A percentile compares a stretch with the other conserved stretches of the same genome.
Conservation (phyloP, 2,329 filamentous ascomycete genomes). For the Teratosphaeria destructans region DNA sequence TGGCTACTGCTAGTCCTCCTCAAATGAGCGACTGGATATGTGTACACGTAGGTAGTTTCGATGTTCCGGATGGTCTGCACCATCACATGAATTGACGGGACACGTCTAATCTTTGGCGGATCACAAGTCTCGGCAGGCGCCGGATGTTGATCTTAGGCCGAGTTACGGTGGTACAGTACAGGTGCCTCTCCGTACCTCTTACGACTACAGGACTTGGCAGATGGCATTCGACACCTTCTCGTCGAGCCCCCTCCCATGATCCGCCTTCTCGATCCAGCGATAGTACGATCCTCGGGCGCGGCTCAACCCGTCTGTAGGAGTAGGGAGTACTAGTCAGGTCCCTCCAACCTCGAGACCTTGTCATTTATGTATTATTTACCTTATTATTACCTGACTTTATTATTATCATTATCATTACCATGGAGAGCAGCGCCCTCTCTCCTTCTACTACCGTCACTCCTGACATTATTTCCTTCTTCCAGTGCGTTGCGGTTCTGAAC, state of each 20-base stretch:
- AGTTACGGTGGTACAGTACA: neutral
- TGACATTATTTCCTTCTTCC: neutral
- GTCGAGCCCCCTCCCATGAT: no score
- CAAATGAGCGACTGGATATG: neutral
- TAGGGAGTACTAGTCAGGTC: neutral
- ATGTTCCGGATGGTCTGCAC: neutral
- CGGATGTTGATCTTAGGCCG: neutral
- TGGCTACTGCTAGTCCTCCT: neutral
- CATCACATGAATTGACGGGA: neutral
- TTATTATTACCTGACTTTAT: neutral
- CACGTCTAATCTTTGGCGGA: neutral
- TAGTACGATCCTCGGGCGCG: neutral
- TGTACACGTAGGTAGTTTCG: neutral
- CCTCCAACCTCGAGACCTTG: no score
- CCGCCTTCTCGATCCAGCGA: neutral
- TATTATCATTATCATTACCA: neutral
- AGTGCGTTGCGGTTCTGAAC: neutral
- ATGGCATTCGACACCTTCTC: no score
- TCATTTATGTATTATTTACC: no score
- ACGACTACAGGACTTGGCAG: no score
- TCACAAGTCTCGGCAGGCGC: neutral
- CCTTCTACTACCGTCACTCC: neutral
- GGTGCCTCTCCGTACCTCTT: no score
- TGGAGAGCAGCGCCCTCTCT: neutral
- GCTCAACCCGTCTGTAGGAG: neutral